phyloP scores from a whole-genome alignment of 805 yeast genomes.

The Cyberlindnera mycetangii region DNA sequence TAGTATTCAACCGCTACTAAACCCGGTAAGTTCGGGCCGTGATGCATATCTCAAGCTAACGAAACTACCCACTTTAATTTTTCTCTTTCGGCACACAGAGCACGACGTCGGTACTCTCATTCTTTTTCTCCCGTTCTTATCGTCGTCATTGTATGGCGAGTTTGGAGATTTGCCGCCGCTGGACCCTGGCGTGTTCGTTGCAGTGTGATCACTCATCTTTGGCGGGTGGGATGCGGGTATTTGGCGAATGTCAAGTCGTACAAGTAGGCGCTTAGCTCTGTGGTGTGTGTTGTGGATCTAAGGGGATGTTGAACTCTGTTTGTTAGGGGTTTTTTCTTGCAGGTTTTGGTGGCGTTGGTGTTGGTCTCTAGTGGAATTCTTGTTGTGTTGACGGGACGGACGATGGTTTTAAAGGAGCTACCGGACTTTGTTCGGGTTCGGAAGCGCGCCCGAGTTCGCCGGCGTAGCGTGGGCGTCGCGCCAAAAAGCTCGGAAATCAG shows the following conservation, averaged over 20 bases:
- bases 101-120: slow-evolving; percentile 47
- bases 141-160: neutral
- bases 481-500: neutral
- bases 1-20: slow-evolving; percentile 1
- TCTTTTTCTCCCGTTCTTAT: slow-evolving; percentile 32
- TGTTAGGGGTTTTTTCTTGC: neutral
- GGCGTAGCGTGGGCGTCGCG: no score
- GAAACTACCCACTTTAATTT: slow-evolving; percentile 33
- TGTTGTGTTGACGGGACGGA: neutral
- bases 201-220: neutral
- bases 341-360: neutral
- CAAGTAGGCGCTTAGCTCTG: neutral
- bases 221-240: neutral
- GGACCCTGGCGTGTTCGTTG: neutral
- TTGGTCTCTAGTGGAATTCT: neutral
- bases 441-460: slow-evolving; percentile 1
- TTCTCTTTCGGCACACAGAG: slow-evolving; percentile 46
- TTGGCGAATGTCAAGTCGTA: no score
- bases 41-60: no score
- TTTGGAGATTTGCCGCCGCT: neutral
- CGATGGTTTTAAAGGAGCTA: slow-evolving; percentile 8
- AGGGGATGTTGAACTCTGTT: neutral
- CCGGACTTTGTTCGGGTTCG: slow-evolving; percentile 9
- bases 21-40: no score
- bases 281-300: neutral